Percentiles rank a stretch among this genome's conserved stretches.
Evolutionary conservation across 2,329 filamentous ascomycete species (phyloP).

Genomic region (Aulographum hederae): DNA sequence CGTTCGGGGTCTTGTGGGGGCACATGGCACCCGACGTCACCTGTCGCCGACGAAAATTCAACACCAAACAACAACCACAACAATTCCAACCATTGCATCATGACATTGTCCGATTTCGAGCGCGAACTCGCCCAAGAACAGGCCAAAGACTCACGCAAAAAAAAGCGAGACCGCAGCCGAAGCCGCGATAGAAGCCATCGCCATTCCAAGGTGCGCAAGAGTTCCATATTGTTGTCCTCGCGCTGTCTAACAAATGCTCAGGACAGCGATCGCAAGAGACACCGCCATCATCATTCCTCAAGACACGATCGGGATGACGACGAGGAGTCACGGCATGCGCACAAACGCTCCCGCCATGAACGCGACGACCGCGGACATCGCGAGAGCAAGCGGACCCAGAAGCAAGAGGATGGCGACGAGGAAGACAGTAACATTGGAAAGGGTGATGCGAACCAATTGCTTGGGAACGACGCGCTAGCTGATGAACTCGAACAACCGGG

Average conservation of each 20-base stretch:
- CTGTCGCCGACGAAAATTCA: too few relatives aligned
- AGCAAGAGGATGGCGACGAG: conserved; percentile 22
- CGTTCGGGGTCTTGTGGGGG: too few relatives aligned
- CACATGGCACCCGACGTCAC: too few relatives aligned
- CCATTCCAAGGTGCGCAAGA: conserved; percentile 10
- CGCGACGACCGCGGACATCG: conserved; percentile 30
- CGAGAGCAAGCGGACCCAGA: conserved; percentile 25
- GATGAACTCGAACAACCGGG: conserved; percentile 19
- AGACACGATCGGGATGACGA: conserved; percentile 29
- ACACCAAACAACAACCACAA: too few relatives aligned
- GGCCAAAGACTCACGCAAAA: conserved; percentile 8
- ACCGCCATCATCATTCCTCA: conserved; percentile 24
- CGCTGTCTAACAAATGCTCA: too few relatives aligned
- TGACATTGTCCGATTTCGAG: conserved; percentile 6
- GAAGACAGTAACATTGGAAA: conserved; percentile 20
- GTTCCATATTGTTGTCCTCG: not conserved
- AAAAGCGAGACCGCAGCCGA: conserved; percentile 26
- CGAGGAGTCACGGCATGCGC: conserved; percentile 28
- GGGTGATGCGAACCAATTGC: not conserved
- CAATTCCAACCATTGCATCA: too few relatives aligned
- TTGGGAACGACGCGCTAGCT: conserved; percentile 15
- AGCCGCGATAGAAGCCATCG: conserved; percentile 13
- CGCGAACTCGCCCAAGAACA: conserved; percentile 4
- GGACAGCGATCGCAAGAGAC: conserved; percentile 17
- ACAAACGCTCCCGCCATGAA: conserved; percentile 46